Evolutionary conservation across 768 basidiomycete species (phyloP).

Genomic region (Agaricus sinodeliciosus): DNA sequence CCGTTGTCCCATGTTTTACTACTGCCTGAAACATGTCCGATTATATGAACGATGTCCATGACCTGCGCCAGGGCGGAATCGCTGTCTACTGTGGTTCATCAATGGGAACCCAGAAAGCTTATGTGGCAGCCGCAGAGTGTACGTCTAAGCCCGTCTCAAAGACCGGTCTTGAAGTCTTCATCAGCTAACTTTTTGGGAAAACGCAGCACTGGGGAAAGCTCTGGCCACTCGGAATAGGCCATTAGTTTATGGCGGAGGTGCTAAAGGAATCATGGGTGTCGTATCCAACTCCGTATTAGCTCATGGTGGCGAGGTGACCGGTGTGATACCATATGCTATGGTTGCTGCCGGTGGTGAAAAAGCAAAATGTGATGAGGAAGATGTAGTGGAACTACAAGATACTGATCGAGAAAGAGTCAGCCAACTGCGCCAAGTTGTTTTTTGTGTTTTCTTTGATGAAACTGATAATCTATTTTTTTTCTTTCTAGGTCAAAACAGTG

Average conservation of each 20-base stretch:
- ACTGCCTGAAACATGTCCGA: not conserved
- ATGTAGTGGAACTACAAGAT: slow-evolving; percentile 20
- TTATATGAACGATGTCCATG: not conserved
- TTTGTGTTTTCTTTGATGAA: no score
- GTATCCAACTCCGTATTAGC: slow-evolving; percentile 62
- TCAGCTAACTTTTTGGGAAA: not conserved
- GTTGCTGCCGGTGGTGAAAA: slow-evolving; percentile 55
- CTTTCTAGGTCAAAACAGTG: slow-evolving; percentile 26
- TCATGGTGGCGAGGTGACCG: slow-evolving; percentile 66
- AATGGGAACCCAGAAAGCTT: slow-evolving; percentile 54
- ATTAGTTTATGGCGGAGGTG: slow-evolving; percentile 85
- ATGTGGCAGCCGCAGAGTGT: slow-evolving; percentile 65
- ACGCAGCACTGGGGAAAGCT: slow-evolving; percentile 75
- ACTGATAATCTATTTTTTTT: not conserved
- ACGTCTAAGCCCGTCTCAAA: slow-evolving; percentile 20
- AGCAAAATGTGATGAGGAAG: slow-evolving; percentile 33
- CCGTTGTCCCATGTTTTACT: not conserved
- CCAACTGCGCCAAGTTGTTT: slow-evolving; percentile 9
- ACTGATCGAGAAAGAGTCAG: slow-evolving; percentile 19
- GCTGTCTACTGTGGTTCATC: slow-evolving; percentile 86
- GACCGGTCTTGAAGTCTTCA: slow-evolving; percentile 12
- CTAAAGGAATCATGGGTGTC: slow-evolving; percentile 79
- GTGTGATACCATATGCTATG: slow-evolving; percentile 78
- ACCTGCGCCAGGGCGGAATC: slow-evolving; percentile 29
- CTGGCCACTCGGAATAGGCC: slow-evolving; percentile 53